These are phyloP conservation scores for Penicillium sp. DNA, from an alignment of 2,329 filamentous ascomycete species.

Conservation along the genomic window DNA sequence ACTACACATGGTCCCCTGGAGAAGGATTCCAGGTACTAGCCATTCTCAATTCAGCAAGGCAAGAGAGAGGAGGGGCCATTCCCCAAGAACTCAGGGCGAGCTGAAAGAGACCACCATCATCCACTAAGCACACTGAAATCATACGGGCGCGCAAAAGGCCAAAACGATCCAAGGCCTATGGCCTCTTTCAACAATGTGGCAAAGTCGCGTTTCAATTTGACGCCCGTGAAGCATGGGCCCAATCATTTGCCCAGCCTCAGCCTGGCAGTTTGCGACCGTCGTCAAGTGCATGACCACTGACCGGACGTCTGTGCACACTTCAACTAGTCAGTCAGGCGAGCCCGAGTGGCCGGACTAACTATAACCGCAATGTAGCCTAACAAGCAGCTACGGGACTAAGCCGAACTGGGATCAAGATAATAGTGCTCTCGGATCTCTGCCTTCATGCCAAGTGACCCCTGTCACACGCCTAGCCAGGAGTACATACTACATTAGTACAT, in stretches of 20 bases:
- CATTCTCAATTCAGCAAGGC: background rate
- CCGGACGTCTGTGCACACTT: background rate
- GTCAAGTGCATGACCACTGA: background rate
- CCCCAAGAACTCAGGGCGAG: background rate
- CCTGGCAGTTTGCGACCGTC: conserved; percentile 15
- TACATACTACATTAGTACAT: background rate
- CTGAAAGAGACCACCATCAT: background rate
- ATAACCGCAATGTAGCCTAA: background rate
- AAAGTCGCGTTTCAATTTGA: conserved; percentile 25
- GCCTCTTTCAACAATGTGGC: conserved; percentile 16
- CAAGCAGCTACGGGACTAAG: background rate
- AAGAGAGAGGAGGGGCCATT: background rate
- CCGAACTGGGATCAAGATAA: background rate
- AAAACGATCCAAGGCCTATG: conserved; percentile 6
- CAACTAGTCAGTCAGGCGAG: background rate
- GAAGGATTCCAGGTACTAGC: background rate
- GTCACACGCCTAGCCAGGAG: conserved; percentile 22
- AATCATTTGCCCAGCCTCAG: conserved; percentile 7
- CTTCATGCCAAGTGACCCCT: conserved; percentile 22
- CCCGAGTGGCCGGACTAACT: background rate
- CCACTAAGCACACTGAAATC: background rate
- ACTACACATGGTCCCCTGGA: background rate
- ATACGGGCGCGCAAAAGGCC: background rate
- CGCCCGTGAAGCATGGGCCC: conserved; percentile 11
- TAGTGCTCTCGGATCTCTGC: conserved; percentile 6